Conservation (phyloP, 2,329 filamentous ascomycete species). For the Coniochaeta prunicola region DNA sequence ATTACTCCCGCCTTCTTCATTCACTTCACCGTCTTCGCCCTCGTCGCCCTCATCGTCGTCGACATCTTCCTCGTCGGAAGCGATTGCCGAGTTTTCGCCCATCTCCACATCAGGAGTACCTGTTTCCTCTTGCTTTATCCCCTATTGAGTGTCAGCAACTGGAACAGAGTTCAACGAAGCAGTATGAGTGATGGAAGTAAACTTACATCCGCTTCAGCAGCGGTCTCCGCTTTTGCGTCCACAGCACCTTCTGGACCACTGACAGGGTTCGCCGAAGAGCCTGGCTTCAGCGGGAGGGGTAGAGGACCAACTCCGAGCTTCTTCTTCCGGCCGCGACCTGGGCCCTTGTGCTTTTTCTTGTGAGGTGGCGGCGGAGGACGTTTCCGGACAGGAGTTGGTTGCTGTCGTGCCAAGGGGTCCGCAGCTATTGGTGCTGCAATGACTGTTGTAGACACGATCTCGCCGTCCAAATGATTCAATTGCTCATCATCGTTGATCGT, state of each 20-base stretch:
- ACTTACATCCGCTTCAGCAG: constrained; percentile 31
- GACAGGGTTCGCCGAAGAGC: neutral
- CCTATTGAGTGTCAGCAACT: constrained; percentile 20
- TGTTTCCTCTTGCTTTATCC: constrained; percentile 33
- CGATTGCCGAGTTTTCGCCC: constrained; percentile 40
- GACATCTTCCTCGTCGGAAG: constrained; percentile 40
- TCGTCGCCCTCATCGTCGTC: constrained; percentile 41
- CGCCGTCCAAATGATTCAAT: constrained; percentile 71
- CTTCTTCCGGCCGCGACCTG: constrained; percentile 74
- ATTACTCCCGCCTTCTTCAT: constrained; percentile 38
- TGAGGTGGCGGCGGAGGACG: constrained; percentile 70
- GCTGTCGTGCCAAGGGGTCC: constrained; percentile 32
- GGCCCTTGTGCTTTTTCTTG: constrained; percentile 72
- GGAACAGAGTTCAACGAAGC: neutral
- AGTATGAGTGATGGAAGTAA: neutral
- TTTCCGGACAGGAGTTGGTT: constrained; percentile 40
- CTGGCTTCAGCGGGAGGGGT: constrained; percentile 21
- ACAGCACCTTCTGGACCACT: constrained; percentile 27
- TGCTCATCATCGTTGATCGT: constrained; percentile 72
- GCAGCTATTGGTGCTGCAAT: constrained; percentile 49
- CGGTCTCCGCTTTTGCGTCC: constrained; percentile 28
- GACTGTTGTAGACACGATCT: constrained; percentile 60
- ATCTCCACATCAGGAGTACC: constrained; percentile 43
- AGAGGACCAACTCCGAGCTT: constrained; percentile 31
- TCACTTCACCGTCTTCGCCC: constrained; percentile 36